phyloP scores from a whole-genome alignment of 2,329 filamentous ascomycete genomes.

The Seiridium cupressi region DNA sequence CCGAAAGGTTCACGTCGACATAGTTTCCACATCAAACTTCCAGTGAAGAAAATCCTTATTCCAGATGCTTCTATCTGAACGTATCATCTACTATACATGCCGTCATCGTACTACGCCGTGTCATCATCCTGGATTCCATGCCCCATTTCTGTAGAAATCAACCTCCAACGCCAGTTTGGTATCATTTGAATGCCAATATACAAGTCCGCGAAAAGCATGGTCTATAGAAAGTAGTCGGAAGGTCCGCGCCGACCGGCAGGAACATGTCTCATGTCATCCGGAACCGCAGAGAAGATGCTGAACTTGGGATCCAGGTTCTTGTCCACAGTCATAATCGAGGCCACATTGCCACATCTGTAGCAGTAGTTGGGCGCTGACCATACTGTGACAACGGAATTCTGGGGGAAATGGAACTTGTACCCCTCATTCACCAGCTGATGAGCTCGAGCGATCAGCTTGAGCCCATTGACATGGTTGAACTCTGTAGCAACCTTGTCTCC shows the following conservation, averaged over 20 bases:
- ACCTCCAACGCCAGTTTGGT: conserved; percentile 3
- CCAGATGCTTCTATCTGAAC: no score
- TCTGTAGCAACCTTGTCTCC: conserved; percentile 97
- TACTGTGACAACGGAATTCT: conserved; percentile 94
- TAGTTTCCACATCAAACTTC: no score
- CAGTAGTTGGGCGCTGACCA: conserved; percentile 98
- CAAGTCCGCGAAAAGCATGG: conserved; percentile 11
- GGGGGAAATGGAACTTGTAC: conserved; percentile 96
- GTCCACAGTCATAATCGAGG: conserved; percentile 91
- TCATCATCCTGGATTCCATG: not conserved
- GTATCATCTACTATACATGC: no score
- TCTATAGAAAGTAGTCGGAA: conserved; percentile 68
- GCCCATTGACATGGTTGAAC: conserved; percentile 94
- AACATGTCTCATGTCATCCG: conserved; percentile 78
- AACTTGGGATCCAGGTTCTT: conserved; percentile 86
- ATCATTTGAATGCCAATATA: conserved; percentile 7
- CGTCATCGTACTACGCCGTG: no score
- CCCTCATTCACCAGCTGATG: conserved; percentile 98
- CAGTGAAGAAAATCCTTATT: no score
- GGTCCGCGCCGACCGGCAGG: conserved; percentile 68
- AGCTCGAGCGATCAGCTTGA: conserved; percentile 94
- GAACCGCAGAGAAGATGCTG: conserved; percentile 88
- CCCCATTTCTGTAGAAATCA: not conserved
- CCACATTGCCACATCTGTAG: conserved; percentile 93
- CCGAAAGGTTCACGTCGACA: no score